Percentiles rank a stretch among this genome's conserved stretches.
These are phyloP conservation scores for Mycena kentingensis DNA, from an alignment of 768 basidiomycete species.

Conservation along the genomic window DNA sequence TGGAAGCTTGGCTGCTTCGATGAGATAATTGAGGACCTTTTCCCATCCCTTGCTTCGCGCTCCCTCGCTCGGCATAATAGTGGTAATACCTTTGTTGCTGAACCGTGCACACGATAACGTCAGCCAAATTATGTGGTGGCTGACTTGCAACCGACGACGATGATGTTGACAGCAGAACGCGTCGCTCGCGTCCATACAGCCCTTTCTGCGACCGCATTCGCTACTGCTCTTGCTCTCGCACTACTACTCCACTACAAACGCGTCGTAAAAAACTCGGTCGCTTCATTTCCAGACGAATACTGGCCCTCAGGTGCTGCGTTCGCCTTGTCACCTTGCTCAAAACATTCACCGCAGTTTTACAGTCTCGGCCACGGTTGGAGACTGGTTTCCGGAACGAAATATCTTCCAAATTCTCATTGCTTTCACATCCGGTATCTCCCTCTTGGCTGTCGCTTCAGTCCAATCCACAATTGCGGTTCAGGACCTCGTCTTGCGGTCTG, in stretches of 20 bases:
- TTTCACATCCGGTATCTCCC: slow-evolving; percentile 64
- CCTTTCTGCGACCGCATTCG: slow-evolving; percentile 67
- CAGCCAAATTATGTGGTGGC: too few relatives aligned
- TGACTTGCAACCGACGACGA: too few relatives aligned
- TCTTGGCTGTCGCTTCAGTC: too few relatives aligned
- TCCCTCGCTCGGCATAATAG: too few relatives aligned
- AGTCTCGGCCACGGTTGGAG: slow-evolving; percentile 88
- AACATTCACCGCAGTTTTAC: too few relatives aligned
- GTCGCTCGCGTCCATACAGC: slow-evolving; percentile 67
- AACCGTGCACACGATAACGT: too few relatives aligned
- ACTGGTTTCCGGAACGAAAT: slow-evolving; percentile 87
- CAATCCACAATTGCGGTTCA: slow-evolving; percentile 24
- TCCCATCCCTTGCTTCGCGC: too few relatives aligned
- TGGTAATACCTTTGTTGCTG: too few relatives aligned
- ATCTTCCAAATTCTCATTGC: slow-evolving; percentile 89
- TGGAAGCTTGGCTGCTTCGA: too few relatives aligned
- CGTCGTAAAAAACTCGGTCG: slow-evolving; percentile 83
- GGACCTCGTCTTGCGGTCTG: slow-evolving; percentile 78
- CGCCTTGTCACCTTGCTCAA: too few relatives aligned
- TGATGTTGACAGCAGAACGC: slow-evolving; percentile 44
- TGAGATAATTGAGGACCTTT: too few relatives aligned
- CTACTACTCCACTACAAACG: slow-evolving; percentile 76
- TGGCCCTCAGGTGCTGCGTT: too few relatives aligned
- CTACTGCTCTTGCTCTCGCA: slow-evolving; percentile 62
- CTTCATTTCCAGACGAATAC: slow-evolving; percentile 86